Evolutionary conservation across 352 stramenopile genomes (phyloP), one percentile per base, ranked within the genome.

Genomic region (Pythium phragmiticola): DNA sequence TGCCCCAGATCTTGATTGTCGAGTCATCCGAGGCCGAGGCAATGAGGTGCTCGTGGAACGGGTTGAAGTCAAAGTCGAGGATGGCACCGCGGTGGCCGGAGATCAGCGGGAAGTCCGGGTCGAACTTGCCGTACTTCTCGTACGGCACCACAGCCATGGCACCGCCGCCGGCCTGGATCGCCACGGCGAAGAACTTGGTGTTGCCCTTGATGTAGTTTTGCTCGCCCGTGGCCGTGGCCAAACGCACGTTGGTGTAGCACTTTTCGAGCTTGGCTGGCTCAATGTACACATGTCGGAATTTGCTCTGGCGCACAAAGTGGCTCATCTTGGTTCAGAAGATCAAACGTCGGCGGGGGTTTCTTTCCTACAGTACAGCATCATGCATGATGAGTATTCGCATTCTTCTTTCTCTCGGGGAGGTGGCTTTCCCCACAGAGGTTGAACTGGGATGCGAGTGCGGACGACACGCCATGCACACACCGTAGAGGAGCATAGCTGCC

Each of bases 121-220:
- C 89, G 66, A 98, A 98, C 70, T 97, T 94, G 69, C 96, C 96
- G 23, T 92, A 89, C 66, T 98, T 96, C 42, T 98, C 91, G 60
- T 98, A 97, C 16, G 92, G 89, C 54, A 98, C 84, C 34, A 99
- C 94, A 50, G 94, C 92, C 74, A 99, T 95, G 57, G 88, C 83
- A 47, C 90, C 90, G 43, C 89, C 90, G 51, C 90, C 89, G 0
- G 86, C 84, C 68, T 93, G 82, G 69, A 97, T 95, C 43, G 96
- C 90, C 36, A 99, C 92, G 21, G 97, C 96, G 74, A 99, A 99
- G 79, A 99, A 99, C 85, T 99, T 99, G 60, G 97, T 97, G 72
- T 99, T 99, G 41, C 95, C 97, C 79, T 99, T 99, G 80, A 99
- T 99, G 84, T 99, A 99, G 69, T 98, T 98, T 75, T 99, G 97